Conservation (phyloP, 169 alveolate species). For the Cytauxzoon felis region DNA sequence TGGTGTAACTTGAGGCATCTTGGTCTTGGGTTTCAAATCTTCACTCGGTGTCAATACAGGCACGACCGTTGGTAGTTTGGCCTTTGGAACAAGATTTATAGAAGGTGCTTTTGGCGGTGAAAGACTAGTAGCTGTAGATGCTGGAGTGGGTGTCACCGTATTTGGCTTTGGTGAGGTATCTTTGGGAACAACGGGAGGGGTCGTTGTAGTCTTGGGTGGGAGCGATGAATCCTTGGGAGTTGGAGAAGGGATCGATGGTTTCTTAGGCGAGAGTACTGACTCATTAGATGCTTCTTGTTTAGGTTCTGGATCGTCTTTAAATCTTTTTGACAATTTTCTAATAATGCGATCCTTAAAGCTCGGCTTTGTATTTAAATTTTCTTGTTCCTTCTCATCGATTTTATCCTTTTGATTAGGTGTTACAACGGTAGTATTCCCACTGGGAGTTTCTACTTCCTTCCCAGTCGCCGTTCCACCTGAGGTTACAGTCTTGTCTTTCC, state of each 20-base stretch:
- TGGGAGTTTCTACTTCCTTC: too few species aligned
- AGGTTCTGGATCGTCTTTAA: not conserved
- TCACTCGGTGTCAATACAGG: not conserved
- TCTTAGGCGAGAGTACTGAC: too few species aligned
- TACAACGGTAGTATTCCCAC: too few species aligned
- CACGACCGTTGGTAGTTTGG: constrained; percentile 3
- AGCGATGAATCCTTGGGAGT: not conserved
- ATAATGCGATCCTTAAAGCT: constrained; percentile 11
- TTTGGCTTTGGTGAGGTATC: constrained; percentile 11
- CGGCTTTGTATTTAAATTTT: not conserved
- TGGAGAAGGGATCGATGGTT: too few species aligned
- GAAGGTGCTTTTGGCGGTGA: constrained; percentile 2
- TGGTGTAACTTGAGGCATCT: not conserved
- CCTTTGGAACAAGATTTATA: not conserved
- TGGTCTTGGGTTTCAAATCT: not conserved
- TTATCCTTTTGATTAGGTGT: too few species aligned
- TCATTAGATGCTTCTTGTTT: not conserved
- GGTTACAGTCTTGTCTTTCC: too few species aligned
- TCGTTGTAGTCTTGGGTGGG: constrained; percentile 11
- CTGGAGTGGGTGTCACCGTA: constrained; percentile 6
- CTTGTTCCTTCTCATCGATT: not conserved
- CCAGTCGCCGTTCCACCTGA: too few species aligned
- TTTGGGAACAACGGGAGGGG: not conserved
- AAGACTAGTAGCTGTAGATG: constrained; percentile 7
- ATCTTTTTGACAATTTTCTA: constrained; percentile 6